Conservation (phyloP, 768 basidiomycete genomes). For the Mycena galericulata region DNA sequence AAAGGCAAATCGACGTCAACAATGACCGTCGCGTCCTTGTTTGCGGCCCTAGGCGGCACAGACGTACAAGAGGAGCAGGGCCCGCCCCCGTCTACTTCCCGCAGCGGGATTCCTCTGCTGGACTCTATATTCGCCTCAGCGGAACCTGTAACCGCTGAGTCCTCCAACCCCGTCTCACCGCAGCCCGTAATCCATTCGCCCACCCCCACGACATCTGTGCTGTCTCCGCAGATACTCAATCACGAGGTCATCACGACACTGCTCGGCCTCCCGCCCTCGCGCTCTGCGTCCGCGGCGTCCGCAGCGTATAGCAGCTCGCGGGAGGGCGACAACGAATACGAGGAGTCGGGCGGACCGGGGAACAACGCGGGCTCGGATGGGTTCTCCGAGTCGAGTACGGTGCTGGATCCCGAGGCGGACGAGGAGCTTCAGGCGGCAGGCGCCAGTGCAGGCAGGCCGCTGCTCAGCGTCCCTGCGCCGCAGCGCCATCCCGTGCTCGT, state of each 20-base stretch:
- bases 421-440: slow-evolving; percentile 45
- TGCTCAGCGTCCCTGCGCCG: slow-evolving; percentile 40
- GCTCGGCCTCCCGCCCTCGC: slow-evolving; percentile 64
- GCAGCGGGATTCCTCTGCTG: slow-evolving; percentile 69
- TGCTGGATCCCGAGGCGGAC: slow-evolving; percentile 51
- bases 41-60: slow-evolving; percentile 50
- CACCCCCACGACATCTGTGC: slow-evolving; percentile 31
- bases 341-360: slow-evolving; percentile 44
- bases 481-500: slow-evolving; percentile 5
- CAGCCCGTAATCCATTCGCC: slow-evolving; percentile 31
- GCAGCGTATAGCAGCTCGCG: slow-evolving; percentile 54
- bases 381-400: slow-evolving; percentile 55
- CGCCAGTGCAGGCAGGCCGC: slow-evolving; percentile 47
- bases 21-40: slow-evolving; percentile 61
- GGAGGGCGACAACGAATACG: slow-evolving; percentile 72
- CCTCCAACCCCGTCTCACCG: slow-evolving; percentile 15
- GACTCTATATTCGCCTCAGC: slow-evolving; percentile 84
- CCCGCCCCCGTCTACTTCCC: slow-evolving; percentile 46
- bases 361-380: slow-evolving; percentile 47
- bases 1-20: slow-evolving; percentile 50
- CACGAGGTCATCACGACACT: slow-evolving; percentile 77
- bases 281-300: slow-evolving; percentile 55
- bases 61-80: slow-evolving; percentile 26
- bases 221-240: slow-evolving; percentile 71
- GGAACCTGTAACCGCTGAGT: slow-evolving; percentile 38